phyloP scores from a whole-genome alignment of 2,329 filamentous ascomycete species.

The Nothophoma quercina region DNA sequence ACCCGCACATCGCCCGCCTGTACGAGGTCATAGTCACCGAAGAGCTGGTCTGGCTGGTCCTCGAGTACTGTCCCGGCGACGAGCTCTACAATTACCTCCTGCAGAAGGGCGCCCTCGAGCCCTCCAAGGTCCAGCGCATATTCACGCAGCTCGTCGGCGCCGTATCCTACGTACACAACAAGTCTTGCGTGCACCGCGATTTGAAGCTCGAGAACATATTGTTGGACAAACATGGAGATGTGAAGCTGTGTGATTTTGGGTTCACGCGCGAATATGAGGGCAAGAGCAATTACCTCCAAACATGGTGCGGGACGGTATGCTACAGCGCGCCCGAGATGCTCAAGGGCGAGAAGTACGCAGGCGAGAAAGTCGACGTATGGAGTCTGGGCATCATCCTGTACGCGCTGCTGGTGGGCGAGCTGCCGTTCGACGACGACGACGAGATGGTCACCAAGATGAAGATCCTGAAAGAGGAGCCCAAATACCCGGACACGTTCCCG shows the following conservation, averaged over 20 bases:
- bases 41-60: constrained; percentile 89
- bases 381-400: constrained; percentile 86
- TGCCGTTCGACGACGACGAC: constrained; percentile 96
- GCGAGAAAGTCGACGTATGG: constrained; percentile 98
- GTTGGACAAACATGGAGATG: constrained; percentile 94
- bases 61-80: constrained; percentile 97
- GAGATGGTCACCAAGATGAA: constrained; percentile 84
- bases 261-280: constrained; percentile 98
- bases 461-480: constrained; percentile 86
- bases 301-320: constrained; percentile 96
- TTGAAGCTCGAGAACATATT: constrained; percentile 96
- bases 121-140: constrained; percentile 89
- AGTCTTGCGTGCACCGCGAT: constrained; percentile 95
- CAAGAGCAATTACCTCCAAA: constrained; percentile 91
- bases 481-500: constrained; percentile 81
- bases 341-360: constrained; percentile 96
- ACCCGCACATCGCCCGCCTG: constrained; percentile 93
- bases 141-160: constrained; percentile 96
- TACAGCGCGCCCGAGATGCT: constrained; percentile 99
- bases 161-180: constrained; percentile 92
- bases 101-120: constrained; percentile 81
- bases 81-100: constrained; percentile 97
- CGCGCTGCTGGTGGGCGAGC: constrained; percentile 80
- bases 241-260: constrained; percentile 97
- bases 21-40: constrained; percentile 99